Conservation (phyloP, 768 basidiomycete species). For the Kwoniella sp. region DNA sequence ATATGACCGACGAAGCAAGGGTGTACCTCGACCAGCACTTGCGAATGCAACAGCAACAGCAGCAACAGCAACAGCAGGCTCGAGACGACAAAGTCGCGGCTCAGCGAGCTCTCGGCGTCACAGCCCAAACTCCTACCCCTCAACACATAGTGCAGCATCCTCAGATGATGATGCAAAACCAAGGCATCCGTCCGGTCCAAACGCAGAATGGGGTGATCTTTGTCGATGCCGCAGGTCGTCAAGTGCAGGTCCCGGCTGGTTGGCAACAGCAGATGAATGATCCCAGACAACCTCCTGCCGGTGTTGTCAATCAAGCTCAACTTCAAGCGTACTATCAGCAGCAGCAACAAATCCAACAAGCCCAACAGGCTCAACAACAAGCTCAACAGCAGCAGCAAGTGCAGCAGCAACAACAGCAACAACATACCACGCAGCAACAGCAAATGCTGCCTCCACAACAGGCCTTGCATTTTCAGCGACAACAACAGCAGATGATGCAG, state of each 20-base stretch:
- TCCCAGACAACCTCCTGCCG: constrained; percentile 21
- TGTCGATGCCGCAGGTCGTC: constrained; percentile 21
- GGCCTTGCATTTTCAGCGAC: constrained; percentile 12
- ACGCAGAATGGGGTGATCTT: constrained; percentile 15
- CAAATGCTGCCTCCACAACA: constrained; percentile 23
- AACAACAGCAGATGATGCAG: constrained; percentile 12
- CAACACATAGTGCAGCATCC: constrained; percentile 17
- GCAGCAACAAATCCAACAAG: constrained; percentile 7
- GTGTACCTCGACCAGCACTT: constrained; percentile 21
- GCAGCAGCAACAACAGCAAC: constrained; percentile 17
- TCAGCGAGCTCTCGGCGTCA: constrained; percentile 20
- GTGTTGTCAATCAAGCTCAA: constrained; percentile 22
- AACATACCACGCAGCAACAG: constrained; percentile 11
- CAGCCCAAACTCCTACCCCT: constrained; percentile 13
- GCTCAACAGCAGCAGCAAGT: constrained; percentile 6
- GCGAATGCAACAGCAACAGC: constrained; percentile 19
- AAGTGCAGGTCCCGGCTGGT: constrained; percentile 10
- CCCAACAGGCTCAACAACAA: not conserved
- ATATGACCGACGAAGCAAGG: constrained; percentile 16
- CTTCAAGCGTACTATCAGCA: constrained; percentile 23
- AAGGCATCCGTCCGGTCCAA: constrained; percentile 16
- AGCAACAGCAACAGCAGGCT: constrained; percentile 18
- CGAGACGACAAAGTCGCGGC: constrained; percentile 18
- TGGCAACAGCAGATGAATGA: constrained; percentile 22
- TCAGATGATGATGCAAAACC: constrained; percentile 16